phyloP scores from a whole-genome alignment of 2,329 filamentous ascomycete genomes.

The Pyrenochaeta sp. region DNA sequence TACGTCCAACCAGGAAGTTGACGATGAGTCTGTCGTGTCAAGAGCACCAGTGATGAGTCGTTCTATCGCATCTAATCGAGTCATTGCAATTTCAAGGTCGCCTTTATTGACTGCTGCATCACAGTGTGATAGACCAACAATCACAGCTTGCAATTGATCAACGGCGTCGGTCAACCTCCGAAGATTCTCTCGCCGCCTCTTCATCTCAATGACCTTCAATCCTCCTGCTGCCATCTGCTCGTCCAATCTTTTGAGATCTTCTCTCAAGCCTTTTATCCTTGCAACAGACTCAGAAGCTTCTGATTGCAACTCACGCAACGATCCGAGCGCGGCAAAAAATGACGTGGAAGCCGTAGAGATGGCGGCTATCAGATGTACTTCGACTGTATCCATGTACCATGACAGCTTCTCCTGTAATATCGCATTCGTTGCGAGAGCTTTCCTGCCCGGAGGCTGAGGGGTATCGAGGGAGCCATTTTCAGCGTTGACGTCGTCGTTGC shows the following conservation, averaged over 20 bases:
- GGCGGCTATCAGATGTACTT: slow-evolving; percentile 94
- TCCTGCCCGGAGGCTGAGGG: slow-evolving; percentile 67
- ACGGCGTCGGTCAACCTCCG: slow-evolving; percentile 83
- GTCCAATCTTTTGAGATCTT: slow-evolving; percentile 82
- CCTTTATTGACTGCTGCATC: slow-evolving; percentile 83
- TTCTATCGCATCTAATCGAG: slow-evolving; percentile 79
- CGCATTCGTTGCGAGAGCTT: slow-evolving; percentile 92
- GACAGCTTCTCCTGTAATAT: slow-evolving; percentile 98
- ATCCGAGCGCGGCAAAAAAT: slow-evolving; percentile 93
- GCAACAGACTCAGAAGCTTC: slow-evolving; percentile 92
- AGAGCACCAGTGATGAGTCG: slow-evolving; percentile 78
- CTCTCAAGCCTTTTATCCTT: slow-evolving; percentile 80
- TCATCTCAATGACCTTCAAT: slow-evolving; percentile 83
- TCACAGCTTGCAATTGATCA: slow-evolving; percentile 79
- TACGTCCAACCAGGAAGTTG: slow-evolving; percentile 42
- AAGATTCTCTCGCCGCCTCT: slow-evolving; percentile 82
- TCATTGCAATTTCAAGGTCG: slow-evolving; percentile 81
- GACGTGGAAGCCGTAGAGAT: slow-evolving; percentile 96
- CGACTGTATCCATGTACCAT: slow-evolving; percentile 99
- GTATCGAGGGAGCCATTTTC: slow-evolving; percentile 66
- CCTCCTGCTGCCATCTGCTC: slow-evolving; percentile 86
- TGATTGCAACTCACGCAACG: slow-evolving; percentile 85
- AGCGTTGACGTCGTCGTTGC: slow-evolving; percentile 60
- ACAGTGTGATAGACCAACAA: slow-evolving; percentile 76
- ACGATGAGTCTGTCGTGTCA: slow-evolving; percentile 45